phyloP scores from a whole-genome alignment of 208 protist genomes.

The Crithidia fasciculata region DNA sequence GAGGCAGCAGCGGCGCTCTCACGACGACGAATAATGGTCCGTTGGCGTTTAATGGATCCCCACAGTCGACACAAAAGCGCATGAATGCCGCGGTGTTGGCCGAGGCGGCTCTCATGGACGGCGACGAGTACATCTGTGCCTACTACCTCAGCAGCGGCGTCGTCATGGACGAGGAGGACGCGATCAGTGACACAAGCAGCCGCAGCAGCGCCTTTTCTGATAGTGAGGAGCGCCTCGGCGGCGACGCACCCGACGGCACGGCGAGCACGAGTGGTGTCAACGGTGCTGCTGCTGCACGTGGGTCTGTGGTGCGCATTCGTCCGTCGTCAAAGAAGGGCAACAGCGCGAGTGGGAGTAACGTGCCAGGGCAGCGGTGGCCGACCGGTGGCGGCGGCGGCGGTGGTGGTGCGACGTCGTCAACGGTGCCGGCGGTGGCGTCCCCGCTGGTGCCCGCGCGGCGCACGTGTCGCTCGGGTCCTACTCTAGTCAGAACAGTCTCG shows the following conservation, averaged over 20 bases:
- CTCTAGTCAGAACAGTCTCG: slow-evolving; percentile 3
- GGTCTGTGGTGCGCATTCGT: too few species aligned
- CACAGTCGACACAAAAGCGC: slow-evolving; percentile 6
- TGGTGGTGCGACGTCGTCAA: neutral
- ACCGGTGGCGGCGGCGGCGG: neutral
- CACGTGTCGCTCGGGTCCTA: slow-evolving; percentile 14
- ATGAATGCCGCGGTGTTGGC: slow-evolving; percentile 8
- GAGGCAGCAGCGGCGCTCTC: too few species aligned
- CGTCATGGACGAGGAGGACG: slow-evolving; percentile 19
- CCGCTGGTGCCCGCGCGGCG: neutral
- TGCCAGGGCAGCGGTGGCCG: too few species aligned
- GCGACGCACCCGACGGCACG: neutral
- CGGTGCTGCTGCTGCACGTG: too few species aligned
- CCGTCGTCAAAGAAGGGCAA: too few species aligned
- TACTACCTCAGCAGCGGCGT: slow-evolving; percentile 38
- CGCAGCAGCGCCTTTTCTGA: slow-evolving; percentile 29
- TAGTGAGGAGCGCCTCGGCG: slow-evolving; percentile 7
- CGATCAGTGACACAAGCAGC: slow-evolving; percentile 20
- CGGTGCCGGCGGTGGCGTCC: neutral
- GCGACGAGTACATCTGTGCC: slow-evolving; percentile 44
- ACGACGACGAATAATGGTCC: neutral
- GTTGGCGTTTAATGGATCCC: neutral
- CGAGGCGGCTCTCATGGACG: slow-evolving; percentile 26
- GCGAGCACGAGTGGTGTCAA: neutral
- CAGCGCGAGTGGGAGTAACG: too few species aligned